Percentiles rank a stretch among this genome's conserved stretches.
phyloP scores from a whole-genome alignment of 495 filamentous ascomycete species.

The Tuber brumale region DNA sequence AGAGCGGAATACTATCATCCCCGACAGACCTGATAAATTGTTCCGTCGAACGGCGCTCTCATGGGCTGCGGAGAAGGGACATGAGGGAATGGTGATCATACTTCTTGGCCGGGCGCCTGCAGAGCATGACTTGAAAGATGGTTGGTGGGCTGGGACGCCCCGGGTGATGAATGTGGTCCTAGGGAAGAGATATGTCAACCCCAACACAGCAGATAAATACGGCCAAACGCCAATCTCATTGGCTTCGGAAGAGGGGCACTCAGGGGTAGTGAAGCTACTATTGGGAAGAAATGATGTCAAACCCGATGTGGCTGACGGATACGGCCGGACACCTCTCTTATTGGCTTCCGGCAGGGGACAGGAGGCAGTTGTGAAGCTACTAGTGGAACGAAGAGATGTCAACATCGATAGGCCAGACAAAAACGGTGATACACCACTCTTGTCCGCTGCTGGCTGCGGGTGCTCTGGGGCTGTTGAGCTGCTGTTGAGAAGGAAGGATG shows the following conservation, averaged over 20 bases:
- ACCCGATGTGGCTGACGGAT: background rate
- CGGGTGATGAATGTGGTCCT: background rate
- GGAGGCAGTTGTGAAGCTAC: background rate
- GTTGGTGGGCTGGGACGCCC: background rate
- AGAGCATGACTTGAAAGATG: background rate
- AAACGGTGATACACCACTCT: too few relatives aligned
- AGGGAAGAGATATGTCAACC: background rate
- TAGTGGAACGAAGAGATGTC: background rate
- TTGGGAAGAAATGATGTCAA: background rate
- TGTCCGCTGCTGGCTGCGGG: too few relatives aligned
- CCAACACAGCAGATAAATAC: background rate
- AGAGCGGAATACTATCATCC: background rate
- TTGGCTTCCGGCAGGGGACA: background rate
- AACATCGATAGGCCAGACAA: too few relatives aligned
- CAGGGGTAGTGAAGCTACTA: background rate
- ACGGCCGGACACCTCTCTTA: background rate
- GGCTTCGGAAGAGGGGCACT: background rate
- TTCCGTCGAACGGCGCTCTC: background rate
- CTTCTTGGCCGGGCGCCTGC: background rate
- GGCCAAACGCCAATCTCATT: background rate
- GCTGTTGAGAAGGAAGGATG: too few relatives aligned
- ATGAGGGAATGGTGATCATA: background rate
- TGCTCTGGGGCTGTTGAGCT: too few relatives aligned
- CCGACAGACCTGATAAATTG: background rate
- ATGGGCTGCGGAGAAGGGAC: background rate